These are phyloP conservation scores for Misopates orontium DNA, from an alignment of 257 asterid genomes.

Conservation along the genomic window DNA sequence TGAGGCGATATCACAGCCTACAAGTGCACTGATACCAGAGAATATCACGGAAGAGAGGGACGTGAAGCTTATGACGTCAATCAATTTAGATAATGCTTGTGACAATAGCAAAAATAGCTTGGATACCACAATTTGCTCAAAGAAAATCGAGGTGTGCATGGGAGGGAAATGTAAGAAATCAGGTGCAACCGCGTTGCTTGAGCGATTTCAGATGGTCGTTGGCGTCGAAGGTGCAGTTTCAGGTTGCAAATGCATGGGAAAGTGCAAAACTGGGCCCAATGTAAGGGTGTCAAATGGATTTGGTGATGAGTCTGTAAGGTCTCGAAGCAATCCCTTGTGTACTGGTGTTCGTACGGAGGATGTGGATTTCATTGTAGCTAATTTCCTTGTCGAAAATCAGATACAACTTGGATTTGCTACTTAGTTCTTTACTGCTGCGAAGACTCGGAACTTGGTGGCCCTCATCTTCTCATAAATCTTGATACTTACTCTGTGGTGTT, in stretches of 20 bases:
- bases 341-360: slow-evolving; percentile 71
- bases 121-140: slow-evolving; percentile 24
- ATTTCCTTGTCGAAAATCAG: slow-evolving; percentile 39
- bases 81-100: too few relatives aligned
- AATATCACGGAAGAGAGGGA: too few relatives aligned
- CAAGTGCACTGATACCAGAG: not conserved
- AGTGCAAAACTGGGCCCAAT: slow-evolving; percentile 75
- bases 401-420: slow-evolving; percentile 36
- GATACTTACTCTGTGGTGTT: too few relatives aligned
- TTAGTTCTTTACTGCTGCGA: not conserved
- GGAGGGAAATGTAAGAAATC: slow-evolving; percentile 90
- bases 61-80: too few relatives aligned
- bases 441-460: too few relatives aligned
- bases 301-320: slow-evolving; percentile 15
- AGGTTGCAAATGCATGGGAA: slow-evolving; percentile 94
- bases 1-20: slow-evolving; percentile 20
- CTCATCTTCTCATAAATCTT: too few relatives aligned
- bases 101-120: not conserved
- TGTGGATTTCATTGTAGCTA: slow-evolving; percentile 58
- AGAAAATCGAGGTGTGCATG: slow-evolving; percentile 79
- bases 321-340: slow-evolving; percentile 39
- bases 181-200: slow-evolving; percentile 53
- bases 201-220: slow-evolving; percentile 47
- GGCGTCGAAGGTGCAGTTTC: slow-evolving; percentile 66
- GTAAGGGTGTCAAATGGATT: slow-evolving; percentile 47